phyloP scores from a whole-genome alignment of 768 basidiomycete species.

The Mycena rebaudengoi region DNA sequence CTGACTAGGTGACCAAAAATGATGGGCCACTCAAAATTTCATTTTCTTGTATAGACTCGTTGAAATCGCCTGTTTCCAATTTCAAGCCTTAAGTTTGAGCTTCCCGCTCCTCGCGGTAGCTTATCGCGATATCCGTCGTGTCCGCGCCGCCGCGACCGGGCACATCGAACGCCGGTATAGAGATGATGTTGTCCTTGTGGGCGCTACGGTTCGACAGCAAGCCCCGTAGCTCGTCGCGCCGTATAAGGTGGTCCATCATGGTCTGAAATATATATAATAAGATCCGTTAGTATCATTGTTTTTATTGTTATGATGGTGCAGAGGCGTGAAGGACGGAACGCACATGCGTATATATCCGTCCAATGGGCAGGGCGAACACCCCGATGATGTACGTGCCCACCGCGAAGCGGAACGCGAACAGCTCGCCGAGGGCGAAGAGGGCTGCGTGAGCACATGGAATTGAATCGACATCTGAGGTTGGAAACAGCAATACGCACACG shows the following conservation, averaged over 20 bases:
- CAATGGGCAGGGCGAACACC: background rate
- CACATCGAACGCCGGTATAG: background rate
- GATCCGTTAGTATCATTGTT: too few species aligned
- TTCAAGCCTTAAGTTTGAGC: background rate
- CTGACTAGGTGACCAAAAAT: too few species aligned
- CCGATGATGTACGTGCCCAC: background rate
- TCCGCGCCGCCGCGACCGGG: background rate
- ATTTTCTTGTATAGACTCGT: too few species aligned
- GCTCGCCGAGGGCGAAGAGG: background rate
- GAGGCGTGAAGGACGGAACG: background rate
- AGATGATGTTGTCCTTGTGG: background rate
- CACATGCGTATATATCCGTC: background rate
- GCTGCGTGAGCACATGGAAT: background rate
- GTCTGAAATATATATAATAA: too few species aligned
- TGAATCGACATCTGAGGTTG: background rate
- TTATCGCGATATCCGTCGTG: background rate
- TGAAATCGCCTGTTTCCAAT: too few species aligned
- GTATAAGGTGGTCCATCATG: background rate
- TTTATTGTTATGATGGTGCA: too few species aligned
- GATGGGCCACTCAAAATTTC: too few species aligned
- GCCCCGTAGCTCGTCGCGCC: background rate
- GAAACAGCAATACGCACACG: background rate
- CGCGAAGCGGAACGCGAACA: background rate
- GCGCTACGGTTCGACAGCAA: too few species aligned
- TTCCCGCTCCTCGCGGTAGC: background rate